Evolutionary conservation across 2,329 filamentous ascomycete species (phyloP), one percentile per base, ranked within the genome.

Genomic region (Aureobasidium sp.): DNA sequence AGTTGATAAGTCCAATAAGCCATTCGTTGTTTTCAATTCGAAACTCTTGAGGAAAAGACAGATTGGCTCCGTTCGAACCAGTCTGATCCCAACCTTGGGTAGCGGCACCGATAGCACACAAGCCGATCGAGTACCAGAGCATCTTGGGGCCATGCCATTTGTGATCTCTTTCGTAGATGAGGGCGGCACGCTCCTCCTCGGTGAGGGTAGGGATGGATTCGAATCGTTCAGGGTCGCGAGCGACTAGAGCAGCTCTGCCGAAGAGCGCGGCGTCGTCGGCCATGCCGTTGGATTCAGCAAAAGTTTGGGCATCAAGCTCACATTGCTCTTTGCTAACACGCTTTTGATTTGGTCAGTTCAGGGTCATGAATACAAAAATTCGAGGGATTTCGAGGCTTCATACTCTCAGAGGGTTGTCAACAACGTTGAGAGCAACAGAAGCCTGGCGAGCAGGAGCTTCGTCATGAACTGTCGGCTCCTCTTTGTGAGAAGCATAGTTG

Each of bases 61-160:
- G 50, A 48, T 66, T 64, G 40, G 64, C 63, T 34, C 64, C 64
- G 53, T 66, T 66, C 11, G 59, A 58, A 12, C 61, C 63, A 19
- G 62, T 64, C 51, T 67, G 61, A 45, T 61, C 64, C 63, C 62
- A 66, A 8, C 64, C 64, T 55, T 66, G 64, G 19, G 58, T 63
- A 8, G 63, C 63, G 37, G 63, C 63, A 24, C 64, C 62, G 41
- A 65, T 56, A 29, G 64, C 61, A 55, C 64, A 66, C 8, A 81
- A 79, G 8, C 78, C 71, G 59, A 88, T 84, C 32, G 84, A 86
- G 58, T 84, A 74, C 68, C 82, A 84, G 10, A 88, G 71, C 48
- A 77, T 76, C 60, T 62, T 72, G 0, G 84, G 81, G 30, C 84
- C 76, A 56, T 78, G 75, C 81, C 85, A 88, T 62, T 82, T 84